These are phyloP conservation scores for Vachellia pachyceras DNA, from an alignment of 306 rosid genomes.

Conservation along the genomic window DNA sequence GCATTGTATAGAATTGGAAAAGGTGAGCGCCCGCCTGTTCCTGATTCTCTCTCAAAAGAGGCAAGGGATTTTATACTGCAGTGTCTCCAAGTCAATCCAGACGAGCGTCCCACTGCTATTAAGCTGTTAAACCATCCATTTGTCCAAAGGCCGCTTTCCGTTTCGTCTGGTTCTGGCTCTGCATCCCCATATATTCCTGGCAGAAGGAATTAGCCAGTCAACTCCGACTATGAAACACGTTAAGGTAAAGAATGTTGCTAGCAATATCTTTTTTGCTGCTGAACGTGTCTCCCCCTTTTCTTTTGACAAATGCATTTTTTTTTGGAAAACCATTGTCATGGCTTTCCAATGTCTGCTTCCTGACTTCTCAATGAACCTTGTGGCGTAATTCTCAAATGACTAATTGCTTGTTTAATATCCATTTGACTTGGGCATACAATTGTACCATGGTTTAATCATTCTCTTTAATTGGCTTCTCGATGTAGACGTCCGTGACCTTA, in stretches of 20 bases:
- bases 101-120: constrained; percentile 71
- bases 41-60: constrained; percentile 77
- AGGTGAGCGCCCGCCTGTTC: constrained; percentile 74
- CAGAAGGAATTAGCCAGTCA: constrained; percentile 45
- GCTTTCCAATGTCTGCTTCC: constrained; percentile 8
- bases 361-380: not conserved
- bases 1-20: constrained; percentile 85
- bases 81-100: constrained; percentile 76
- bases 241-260: constrained; percentile 48
- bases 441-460: too few species aligned
- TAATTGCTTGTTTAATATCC: not conserved
- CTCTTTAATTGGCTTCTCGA: too few species aligned
- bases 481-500: too few species aligned
- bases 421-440: constrained; percentile 7
- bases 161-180: constrained; percentile 75
- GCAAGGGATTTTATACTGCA: constrained; percentile 68
- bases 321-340: constrained; percentile 19
- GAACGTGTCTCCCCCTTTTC: not conserved
- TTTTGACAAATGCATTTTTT: not conserved
- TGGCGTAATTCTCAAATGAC: constrained; percentile 4
- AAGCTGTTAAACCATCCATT: constrained; percentile 72
- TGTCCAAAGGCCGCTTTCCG: constrained; percentile 61
- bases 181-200: constrained; percentile 61
- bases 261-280: constrained; percentile 17
- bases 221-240: constrained; percentile 29